Base-by-base conservation (phyloP, 805 yeast species). In the Scheffersomyces stipitis region DNA sequence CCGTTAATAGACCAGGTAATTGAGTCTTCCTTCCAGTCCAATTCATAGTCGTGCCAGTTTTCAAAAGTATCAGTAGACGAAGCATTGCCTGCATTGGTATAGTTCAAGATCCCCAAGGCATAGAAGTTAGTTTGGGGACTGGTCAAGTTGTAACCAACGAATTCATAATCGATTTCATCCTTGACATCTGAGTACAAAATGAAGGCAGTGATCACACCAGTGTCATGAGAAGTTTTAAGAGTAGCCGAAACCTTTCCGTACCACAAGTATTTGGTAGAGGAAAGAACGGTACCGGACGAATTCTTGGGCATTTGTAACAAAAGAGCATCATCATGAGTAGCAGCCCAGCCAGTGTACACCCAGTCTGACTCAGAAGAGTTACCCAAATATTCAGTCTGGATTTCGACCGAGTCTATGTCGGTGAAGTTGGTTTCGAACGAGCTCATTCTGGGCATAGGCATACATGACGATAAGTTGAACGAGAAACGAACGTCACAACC, bases 111-210 rank as follows among this genome's bases (percentile, higher is more conserved):
- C 60, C 91, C 96, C 57, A 83, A 80, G 59, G 77, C 80, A 69
- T 86, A 90, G 72, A 58, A 89, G 65, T 90, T 90, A 18, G 89
- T 70, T 71, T 90, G 90, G 1, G 81, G 86, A 15, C 62, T 57
- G 22, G 73, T 71, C 52, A 86, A 62, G 53, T 84, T 78, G 52
- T 76, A 75, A 41, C 98, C 98, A 45, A 88, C 83, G 49, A 80
- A 83, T 68, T 90, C 96, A 55, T 64, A 81, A 75, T 90, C 97
- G 51, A 89, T 75, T 73, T 90, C 97, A 69, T 89, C 97, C 71
- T 86, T 80, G 28, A 83, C 87, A 56, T 86, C 85, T 5, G 96
- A 86, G 62, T 79, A 83, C 35, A 87, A 60, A 61, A 89, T 87
- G 52, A 81, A 78, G 20, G 96, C 90, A 12, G 95, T 75, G 40